Base-by-base conservation (phyloP, 352 stramenopile genomes). In the Pythium vanterpoolii region DNA sequence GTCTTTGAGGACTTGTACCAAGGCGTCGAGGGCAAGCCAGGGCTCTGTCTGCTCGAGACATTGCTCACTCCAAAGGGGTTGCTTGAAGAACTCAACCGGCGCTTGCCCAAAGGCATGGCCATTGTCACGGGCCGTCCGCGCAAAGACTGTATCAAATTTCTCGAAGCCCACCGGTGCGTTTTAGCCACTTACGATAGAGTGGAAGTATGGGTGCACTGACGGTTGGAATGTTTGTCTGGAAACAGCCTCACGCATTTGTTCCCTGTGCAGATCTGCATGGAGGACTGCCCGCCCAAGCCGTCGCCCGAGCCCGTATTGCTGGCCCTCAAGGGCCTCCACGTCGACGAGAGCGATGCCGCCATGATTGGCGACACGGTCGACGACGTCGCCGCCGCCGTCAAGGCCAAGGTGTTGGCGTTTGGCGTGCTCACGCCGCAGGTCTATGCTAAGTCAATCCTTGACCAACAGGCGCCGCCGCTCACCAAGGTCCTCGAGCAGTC, bases 351-450 rank as follows among this genome's bases (percentile, higher is more conserved):
- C 23, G 64, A 90, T 48, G 91, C 89, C 1, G 76, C 87, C 42
- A 97, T 99, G 82, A 77, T 99, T 5, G 96, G 96, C 10, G 96
- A 99, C 74, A 99, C 96, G 5, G 94, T 97, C 5, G 96, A 99
- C 68, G 96, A 99, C 68, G 90, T 98, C 60, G 63, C 83, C 21
- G 91, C 96, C 1, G 95, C 84, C 9, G 71, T 89, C 4, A 71
- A 74, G 10, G 90, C 93, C 5, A 83, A 82, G 4, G 76, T 79
- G 3, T 21, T 65, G n/a, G 84, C 80, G 5, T 88, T 90, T 38
- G 92, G 88, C 14, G 89, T 98, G 49, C 72, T 96, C 7, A 97
- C 92, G 8, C 89, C 90, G 2, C 86, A 96, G 60, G 82, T 80
- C 45, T 80, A 90, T 48, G 87, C 87, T 45, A 86, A 89, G 63